Percentiles rank a stretch among this genome's conserved stretches.
phyloP scores from a whole-genome alignment of 805 yeast species.

The Zygotorulaspora sp. region DNA sequence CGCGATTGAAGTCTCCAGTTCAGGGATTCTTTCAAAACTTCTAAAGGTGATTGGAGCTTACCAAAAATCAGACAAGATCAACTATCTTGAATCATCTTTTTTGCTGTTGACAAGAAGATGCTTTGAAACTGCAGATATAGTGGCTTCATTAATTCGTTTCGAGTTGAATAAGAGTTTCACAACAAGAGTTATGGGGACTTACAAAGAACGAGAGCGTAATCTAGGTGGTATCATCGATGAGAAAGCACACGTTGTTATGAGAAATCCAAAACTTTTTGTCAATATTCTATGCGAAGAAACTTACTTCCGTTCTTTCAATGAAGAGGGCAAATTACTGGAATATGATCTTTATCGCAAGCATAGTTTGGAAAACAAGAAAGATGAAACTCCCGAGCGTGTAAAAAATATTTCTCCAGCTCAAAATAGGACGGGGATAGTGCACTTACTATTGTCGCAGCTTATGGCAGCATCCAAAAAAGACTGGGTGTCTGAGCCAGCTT shows the following conservation, averaged over 20 bases:
- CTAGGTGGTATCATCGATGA: slow-evolving; percentile 47
- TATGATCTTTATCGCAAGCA: slow-evolving; percentile 25
- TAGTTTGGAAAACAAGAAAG: slow-evolving; percentile 22
- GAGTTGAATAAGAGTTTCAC: slow-evolving; percentile 48
- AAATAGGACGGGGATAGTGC: slow-evolving; percentile 55
- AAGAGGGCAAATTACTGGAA: slow-evolving; percentile 31
- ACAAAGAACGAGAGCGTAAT: slow-evolving; percentile 40
- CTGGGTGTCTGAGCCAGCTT: slow-evolving; percentile 39
- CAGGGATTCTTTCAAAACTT: slow-evolving; percentile 47
- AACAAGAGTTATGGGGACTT: slow-evolving; percentile 32
- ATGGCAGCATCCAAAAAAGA: slow-evolving; percentile 45
- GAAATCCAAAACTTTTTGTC: slow-evolving; percentile 48
- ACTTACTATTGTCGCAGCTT: slow-evolving; percentile 58
- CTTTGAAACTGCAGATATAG: slow-evolving; percentile 54
- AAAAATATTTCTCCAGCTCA: slow-evolving; percentile 8
- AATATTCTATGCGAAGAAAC: slow-evolving; percentile 42
- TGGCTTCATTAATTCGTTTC: slow-evolving; percentile 45
- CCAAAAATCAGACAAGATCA: slow-evolving; percentile 38
- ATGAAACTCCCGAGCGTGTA: slow-evolving; percentile 13
- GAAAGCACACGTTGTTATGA: slow-evolving; percentile 41
- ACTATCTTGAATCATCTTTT: slow-evolving; percentile 44
- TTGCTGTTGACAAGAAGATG: slow-evolving; percentile 60
- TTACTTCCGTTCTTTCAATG: slow-evolving; percentile 44
- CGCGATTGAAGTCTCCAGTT: slow-evolving; percentile 41
- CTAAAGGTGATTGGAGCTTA: slow-evolving; percentile 40